Base-by-base conservation (phyloP, 805 yeast genomes). In the Henningerozyma blattae region DNA sequence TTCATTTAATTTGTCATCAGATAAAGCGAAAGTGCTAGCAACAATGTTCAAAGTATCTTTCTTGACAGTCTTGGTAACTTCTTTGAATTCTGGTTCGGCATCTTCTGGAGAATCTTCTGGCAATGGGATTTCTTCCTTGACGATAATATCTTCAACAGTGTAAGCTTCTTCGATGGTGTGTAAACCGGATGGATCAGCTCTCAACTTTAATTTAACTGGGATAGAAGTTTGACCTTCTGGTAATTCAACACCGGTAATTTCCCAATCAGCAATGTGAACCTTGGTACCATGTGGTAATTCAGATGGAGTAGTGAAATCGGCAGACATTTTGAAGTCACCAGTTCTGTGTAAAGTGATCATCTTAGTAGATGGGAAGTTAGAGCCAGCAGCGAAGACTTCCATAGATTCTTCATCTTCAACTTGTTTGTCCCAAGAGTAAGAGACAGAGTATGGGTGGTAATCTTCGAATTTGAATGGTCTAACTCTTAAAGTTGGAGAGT, bases 381-480 rank as follows among this genome's bases (percentile, higher is more conserved):
- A 85, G 38, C 94, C 94, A 52, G 71, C 72, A 55, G 95, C 93
- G 93, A 89, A 89, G 35, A 89, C 96, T 67, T 89, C 96, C 61
- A 87, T 68, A 58, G 83, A 86, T 40, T 82, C 78, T 38, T 74
- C 77, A 53, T 84, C 96, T 61, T 83, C 96, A 40, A 75, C 85
- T 59, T 83, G 82, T 59, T 87, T 74, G 59, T 78, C 93, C 96
- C 97, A 91, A 64, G 65, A 73, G 76, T 84, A 89, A 29, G 95
- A 79, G 45, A 91, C 95, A 16, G 95, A 76, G 76, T 74, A 74
- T 54, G 77, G 80, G 76, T 86, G 89, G 60, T 75, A 65, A 61
- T 89, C 98, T 68, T 89, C 95, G 59, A 85, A 89, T 68, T 87
- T 87, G 81, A 89, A 89, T 47, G 95, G 95, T 67, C 96, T 80